These are phyloP conservation scores for Prunus mira DNA, from an alignment of 306 rosid species.

Conservation along the genomic window DNA sequence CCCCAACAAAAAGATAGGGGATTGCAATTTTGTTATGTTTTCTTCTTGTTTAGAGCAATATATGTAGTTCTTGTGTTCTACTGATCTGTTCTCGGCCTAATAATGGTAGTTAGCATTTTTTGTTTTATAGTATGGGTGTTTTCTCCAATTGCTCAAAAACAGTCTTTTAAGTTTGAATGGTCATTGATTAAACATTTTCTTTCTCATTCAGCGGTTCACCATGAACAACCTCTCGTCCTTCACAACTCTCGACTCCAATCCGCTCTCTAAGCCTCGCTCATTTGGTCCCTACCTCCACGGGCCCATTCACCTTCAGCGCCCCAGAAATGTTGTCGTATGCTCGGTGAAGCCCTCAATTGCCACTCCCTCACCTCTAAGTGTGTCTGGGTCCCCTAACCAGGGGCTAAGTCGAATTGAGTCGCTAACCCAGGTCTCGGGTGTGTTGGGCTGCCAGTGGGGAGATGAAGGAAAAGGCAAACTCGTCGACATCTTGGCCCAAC, in stretches of 20 bases:
- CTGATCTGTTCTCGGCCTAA: background rate
- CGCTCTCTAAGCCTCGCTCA: slow-evolving; percentile 34
- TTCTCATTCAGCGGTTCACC: background rate
- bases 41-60: no score
- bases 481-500: slow-evolving; percentile 82
- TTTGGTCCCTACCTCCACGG: slow-evolving; percentile 11
- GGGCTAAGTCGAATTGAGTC: slow-evolving; percentile 53
- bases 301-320: slow-evolving; percentile 3
- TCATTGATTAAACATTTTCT: background rate
- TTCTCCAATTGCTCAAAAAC: background rate
- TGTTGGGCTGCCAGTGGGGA: slow-evolving; percentile 94
- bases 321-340: slow-evolving; percentile 39
- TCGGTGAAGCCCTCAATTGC: slow-evolving; percentile 41
- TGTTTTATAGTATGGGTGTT: background rate
- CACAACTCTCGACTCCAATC: slow-evolving; percentile 39
- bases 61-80: background rate
- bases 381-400: slow-evolving; percentile 34
- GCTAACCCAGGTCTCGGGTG: slow-evolving; percentile 81
- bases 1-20: background rate
- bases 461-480: slow-evolving; percentile 98
- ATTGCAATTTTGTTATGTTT: background rate
- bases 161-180: background rate
- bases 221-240: slow-evolving; percentile 68
- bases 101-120: background rate
- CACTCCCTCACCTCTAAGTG: slow-evolving; percentile 47